These are phyloP conservation scores for Aureoboletus auriporus DNA, from an alignment of 768 basidiomycete species.

Conservation along the genomic window DNA sequence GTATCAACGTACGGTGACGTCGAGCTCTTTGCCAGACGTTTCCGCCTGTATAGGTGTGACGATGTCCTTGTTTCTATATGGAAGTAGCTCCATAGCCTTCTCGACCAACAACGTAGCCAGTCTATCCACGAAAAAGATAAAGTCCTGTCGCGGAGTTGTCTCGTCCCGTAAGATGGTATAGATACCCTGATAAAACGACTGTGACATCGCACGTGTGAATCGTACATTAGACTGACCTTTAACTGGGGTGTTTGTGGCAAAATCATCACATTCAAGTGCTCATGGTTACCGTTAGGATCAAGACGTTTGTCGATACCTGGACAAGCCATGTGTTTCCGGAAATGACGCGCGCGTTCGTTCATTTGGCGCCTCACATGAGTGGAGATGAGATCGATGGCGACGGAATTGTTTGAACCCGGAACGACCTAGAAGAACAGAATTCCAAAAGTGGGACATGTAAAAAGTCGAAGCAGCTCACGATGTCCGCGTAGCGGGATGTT, in stretches of 20 bases:
- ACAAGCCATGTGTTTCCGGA: conserved; percentile 71
- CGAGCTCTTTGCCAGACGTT: conserved; percentile 58
- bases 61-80: conserved; percentile 57
- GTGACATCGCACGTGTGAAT: not conserved
- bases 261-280: conserved; percentile 56
- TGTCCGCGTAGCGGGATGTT: conserved; percentile 82
- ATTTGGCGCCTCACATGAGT: conserved; percentile 87
- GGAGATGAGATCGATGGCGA: conserved; percentile 90
- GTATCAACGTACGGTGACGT: conserved; percentile 45
- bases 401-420: conserved; percentile 85
- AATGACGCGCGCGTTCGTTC: conserved; percentile 67
- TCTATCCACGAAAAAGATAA: conserved; percentile 89
- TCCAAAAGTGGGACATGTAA: not conserved
- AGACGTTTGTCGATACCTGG: conserved; percentile 36
- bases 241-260: conserved; percentile 80
- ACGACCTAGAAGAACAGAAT: conserved; percentile 64
- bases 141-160: conserved; percentile 74
- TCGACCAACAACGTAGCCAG: conserved; percentile 83
- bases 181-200: conserved; percentile 59
- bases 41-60: conserved; percentile 62
- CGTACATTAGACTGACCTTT: conserved; percentile 42
- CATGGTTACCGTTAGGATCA: conserved; percentile 33
- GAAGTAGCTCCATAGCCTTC: conserved; percentile 78
- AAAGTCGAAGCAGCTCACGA: conserved; percentile 43
- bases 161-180: conserved; percentile 80